Evolutionary conservation across 179 eudicot genomes (phyloP).

Genomic region (Spinacia oleracea): DNA sequence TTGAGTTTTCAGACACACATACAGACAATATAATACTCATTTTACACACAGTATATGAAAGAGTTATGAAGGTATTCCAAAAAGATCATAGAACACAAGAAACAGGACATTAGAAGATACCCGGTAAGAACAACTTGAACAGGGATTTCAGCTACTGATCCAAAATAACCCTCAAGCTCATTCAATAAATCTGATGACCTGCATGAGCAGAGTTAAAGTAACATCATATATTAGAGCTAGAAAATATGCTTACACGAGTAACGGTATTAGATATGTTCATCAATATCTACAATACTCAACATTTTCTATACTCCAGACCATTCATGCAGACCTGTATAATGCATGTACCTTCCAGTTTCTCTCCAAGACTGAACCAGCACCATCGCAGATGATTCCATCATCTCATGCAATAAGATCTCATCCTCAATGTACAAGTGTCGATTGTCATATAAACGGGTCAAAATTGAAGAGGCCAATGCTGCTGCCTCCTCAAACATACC

Average conservation of each 20-base stretch:
- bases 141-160: slow-evolving; percentile 62
- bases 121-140: slow-evolving; percentile 74
- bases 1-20: too few species aligned
- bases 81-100: slow-evolving; percentile 5
- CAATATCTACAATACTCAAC: background rate
- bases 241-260: background rate
- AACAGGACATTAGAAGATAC: slow-evolving; percentile 36
- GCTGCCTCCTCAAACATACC: slow-evolving; percentile 75
- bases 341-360: slow-evolving; percentile 57
- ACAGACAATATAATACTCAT: background rate
- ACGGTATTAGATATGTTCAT: background rate
- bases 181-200: slow-evolving; percentile 64
- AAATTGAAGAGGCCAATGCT: slow-evolving; percentile 51
- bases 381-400: slow-evolving; percentile 79
- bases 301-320: background rate
- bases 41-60: background rate
- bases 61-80: background rate
- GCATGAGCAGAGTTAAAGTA: slow-evolving; percentile 17
- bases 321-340: background rate
- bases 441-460: slow-evolving; percentile 39
- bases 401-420: slow-evolving; percentile 43
- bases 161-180: slow-evolving; percentile 57
- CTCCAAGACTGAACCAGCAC: slow-evolving; percentile 74
- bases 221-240: background rate
- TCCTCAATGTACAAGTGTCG: slow-evolving; percentile 14